Conservation (phyloP, 495 filamentous ascomycete genomes). For the Aspergillus sclerotiicarbonarius region DNA sequence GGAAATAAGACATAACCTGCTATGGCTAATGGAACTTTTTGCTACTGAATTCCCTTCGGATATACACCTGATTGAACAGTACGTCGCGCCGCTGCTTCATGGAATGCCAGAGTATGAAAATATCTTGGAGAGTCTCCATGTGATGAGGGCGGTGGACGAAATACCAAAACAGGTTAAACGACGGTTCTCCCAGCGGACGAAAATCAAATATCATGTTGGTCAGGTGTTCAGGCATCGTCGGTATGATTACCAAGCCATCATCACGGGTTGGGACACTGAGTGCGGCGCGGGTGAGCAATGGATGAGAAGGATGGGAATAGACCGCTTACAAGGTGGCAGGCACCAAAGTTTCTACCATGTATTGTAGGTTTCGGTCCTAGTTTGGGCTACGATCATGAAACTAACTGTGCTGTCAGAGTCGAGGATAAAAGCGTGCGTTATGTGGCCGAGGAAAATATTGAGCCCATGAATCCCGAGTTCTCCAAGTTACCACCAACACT, state of each 20-base stretch:
- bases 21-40: constrained; percentile 65
- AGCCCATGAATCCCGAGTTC: constrained; percentile 51
- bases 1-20: constrained; percentile 60
- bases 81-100: constrained; percentile 58
- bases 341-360: constrained; percentile 82
- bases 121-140: constrained; percentile 52
- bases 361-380: constrained; percentile 57
- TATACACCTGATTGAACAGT: constrained; percentile 60
- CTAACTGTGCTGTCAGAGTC: constrained; percentile 46
- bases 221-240: constrained; percentile 80
- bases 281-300: constrained; percentile 50
- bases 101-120: constrained; percentile 42
- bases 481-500: constrained; percentile 52
- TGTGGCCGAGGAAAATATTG: constrained; percentile 87
- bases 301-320: constrained; percentile 63
- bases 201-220: constrained; percentile 72
- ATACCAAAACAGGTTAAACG: constrained; percentile 54
- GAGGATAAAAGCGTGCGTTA: constrained; percentile 70
- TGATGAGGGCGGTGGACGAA: constrained; percentile 59
- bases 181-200: constrained; percentile 33
- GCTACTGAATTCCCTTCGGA: constrained; percentile 62
- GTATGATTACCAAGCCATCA: constrained; percentile 75
- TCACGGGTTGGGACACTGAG: constrained; percentile 81
- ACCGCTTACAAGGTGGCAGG: constrained; percentile 58
- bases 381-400: background rate